These are phyloP conservation scores for Pisolithus albus DNA, from an alignment of 768 basidiomycete species.

Conservation along the genomic window DNA sequence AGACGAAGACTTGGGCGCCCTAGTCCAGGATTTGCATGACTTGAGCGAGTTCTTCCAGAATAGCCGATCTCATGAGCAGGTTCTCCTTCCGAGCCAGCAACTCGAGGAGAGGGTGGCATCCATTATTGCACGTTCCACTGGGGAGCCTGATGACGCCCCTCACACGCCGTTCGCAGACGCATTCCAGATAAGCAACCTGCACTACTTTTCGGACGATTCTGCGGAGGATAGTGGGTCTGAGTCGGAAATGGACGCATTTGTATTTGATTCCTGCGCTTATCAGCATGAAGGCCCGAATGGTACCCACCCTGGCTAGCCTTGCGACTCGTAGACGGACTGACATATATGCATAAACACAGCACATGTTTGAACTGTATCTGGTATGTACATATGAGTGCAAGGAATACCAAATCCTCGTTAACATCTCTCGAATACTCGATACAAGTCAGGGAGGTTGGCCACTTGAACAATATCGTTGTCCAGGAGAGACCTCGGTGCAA, in stretches of 20 bases:
- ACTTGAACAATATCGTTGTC: constrained; percentile 78
- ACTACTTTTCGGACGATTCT: constrained; percentile 38
- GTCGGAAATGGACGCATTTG: constrained; percentile 47
- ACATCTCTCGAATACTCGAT: constrained; percentile 92
- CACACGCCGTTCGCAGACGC: constrained; percentile 78
- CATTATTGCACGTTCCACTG: constrained; percentile 74
- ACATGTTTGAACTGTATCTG: no score
- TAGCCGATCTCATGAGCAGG: constrained; percentile 24
- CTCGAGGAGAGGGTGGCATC: constrained; percentile 76
- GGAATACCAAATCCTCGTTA: constrained; percentile 26
- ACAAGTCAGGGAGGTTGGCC: constrained; percentile 85
- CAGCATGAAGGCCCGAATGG: constrained; percentile 45
- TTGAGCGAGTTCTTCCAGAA: constrained; percentile 68
- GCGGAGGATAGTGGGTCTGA: constrained; percentile 36
- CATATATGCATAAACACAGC: not conserved
- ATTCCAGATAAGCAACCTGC: constrained; percentile 48
- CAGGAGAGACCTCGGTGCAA: constrained; percentile 57
- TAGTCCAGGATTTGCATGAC: constrained; percentile 73
- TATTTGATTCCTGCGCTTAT: constrained; percentile 49
- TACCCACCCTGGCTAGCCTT: constrained; percentile 9
- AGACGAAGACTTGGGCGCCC: constrained; percentile 67
- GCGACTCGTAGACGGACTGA: no score
- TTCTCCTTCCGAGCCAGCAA: constrained; percentile 48
- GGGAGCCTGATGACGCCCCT: constrained; percentile 47
- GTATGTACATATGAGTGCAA: no score